phyloP scores from a whole-genome alignment of 768 basidiomycete genomes.

The Russula abietina region DNA sequence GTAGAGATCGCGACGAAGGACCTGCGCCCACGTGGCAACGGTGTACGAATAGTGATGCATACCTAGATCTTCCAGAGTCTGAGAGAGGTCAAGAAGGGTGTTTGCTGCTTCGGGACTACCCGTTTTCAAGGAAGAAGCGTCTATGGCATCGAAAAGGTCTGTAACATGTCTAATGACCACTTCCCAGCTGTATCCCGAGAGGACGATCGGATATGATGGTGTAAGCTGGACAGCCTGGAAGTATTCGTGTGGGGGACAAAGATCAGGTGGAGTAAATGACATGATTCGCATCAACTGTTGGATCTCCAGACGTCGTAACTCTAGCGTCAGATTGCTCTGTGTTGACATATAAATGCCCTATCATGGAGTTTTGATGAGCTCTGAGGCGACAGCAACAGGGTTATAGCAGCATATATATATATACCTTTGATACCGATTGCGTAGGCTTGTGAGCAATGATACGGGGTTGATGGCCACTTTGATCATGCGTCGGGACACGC shows the following conservation, averaged over 20 bases:
- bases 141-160: constrained; percentile 13
- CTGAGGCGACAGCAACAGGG: background rate
- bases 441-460: background rate
- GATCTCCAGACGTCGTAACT: constrained; percentile 18
- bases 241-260: constrained; percentile 16
- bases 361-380: background rate
- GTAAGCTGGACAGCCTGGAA: constrained; percentile 6
- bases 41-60: constrained; percentile 15
- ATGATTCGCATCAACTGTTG: constrained; percentile 8
- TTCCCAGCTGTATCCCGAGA: constrained; percentile 16
- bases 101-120: constrained; percentile 10
- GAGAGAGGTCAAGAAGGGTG: constrained; percentile 16
- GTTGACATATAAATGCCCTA: constrained; percentile 3
- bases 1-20: constrained; percentile 12
- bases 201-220: constrained; percentile 13
- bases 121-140: background rate
- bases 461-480: background rate
- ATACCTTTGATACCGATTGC: constrained; percentile 7
- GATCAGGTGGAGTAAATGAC: constrained; percentile 12
- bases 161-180: constrained; percentile 4
- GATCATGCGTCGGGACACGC: background rate
- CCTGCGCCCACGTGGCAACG: constrained; percentile 12
- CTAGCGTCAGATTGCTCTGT: constrained; percentile 7
- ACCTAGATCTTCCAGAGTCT: constrained; percentile 13
- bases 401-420: background rate